A percentile compares a stretch with the other conserved stretches of the same genome.
Conservation (phyloP, 2,329 filamentous ascomycete genomes). For the Penicillium sp. region DNA sequence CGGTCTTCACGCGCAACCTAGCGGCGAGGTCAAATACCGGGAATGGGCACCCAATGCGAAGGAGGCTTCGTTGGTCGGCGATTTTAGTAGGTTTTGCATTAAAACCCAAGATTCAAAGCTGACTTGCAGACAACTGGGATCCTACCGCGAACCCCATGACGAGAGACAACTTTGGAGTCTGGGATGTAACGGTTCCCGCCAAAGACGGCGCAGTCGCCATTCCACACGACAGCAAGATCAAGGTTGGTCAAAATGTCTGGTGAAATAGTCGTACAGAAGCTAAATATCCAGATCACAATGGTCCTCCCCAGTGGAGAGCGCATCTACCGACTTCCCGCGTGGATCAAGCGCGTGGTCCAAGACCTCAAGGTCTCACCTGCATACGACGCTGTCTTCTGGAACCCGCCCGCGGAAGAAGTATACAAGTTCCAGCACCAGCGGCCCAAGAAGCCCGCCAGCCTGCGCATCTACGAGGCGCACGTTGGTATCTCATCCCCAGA, state of each 20-base stretch:
- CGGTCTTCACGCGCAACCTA: slow-evolving; percentile 77
- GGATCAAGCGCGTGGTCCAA: slow-evolving; percentile 97
- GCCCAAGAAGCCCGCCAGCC: slow-evolving; percentile 80
- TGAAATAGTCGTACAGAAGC: neutral
- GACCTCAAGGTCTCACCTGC: slow-evolving; percentile 85
- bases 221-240: slow-evolving; percentile 91
- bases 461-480: slow-evolving; percentile 97
- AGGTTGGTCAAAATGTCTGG: slow-evolving; percentile 58
- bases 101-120: too few relatives aligned
- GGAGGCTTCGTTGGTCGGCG: slow-evolving; percentile 83
- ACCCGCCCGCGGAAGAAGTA: slow-evolving; percentile 73
- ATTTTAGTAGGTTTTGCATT: slow-evolving; percentile 91
- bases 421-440: slow-evolving; percentile 83
- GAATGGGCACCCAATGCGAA: slow-evolving; percentile 95
- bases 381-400: slow-evolving; percentile 97
- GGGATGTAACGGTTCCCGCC: slow-evolving; percentile 76
- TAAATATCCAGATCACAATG: slow-evolving; percentile 69
- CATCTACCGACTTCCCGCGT: slow-evolving; percentile 86
- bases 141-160: slow-evolving; percentile 81
- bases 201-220: slow-evolving; percentile 76
- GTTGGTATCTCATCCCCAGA: slow-evolving; percentile 96
- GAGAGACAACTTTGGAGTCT: slow-evolving; percentile 82
- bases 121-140: slow-evolving; percentile 76
- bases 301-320: slow-evolving; percentile 75
- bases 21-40: slow-evolving; percentile 85